Base-by-base conservation (phyloP, 805 yeast species). In the Saturnispora sanitii region DNA sequence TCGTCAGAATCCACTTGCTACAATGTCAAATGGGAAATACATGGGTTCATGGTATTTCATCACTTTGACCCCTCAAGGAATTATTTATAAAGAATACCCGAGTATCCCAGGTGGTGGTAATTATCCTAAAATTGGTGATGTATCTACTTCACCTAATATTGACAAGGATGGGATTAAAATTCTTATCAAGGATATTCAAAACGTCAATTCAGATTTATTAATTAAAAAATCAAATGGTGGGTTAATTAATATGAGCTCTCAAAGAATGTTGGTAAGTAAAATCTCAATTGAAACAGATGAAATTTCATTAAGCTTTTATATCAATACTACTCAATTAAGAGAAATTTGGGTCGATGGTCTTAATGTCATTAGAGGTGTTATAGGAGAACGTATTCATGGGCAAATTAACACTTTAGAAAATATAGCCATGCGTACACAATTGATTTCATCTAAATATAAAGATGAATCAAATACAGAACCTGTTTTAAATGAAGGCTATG, bases 331-430 rank as follows among this genome's bases (percentile, higher is more conserved):
- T 47, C 84, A 79, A 36, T 70, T 75, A 37, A 75, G 80, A 33
- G 74, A 72, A 40, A 73, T 78, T 6, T 85, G 94, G 94, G 62
- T 80, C 27, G 94, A 85, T 59, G 95, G 94, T 0, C 57, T 84
- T 41, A 75, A 74, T 51, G 61, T 76, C 54, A 53, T 75, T 27
- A 61, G 68, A 17, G 64, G 66, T 40, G 49, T 53, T 13, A 65
- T 52, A 38, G 54, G 77, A 1, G 54, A 53, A 1, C 74, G 67
- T 16, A 65, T 79, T 6, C 56, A 57, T 41, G 52, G 50, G 17
- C 77, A 75, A 46, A 58, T 73, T 13, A 58, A 60, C 3, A 62
- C 64, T 33, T 53, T 77, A 37, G 60, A 66, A 22, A 65, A 65
- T 22, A 54, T 75, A 25, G 65, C 78, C 49, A 62, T 62, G 39